Evolutionary conservation across 768 basidiomycete genomes (phyloP), one percentile per base, ranked within the genome.

Genomic region (Rhizopogon rudus): DNA sequence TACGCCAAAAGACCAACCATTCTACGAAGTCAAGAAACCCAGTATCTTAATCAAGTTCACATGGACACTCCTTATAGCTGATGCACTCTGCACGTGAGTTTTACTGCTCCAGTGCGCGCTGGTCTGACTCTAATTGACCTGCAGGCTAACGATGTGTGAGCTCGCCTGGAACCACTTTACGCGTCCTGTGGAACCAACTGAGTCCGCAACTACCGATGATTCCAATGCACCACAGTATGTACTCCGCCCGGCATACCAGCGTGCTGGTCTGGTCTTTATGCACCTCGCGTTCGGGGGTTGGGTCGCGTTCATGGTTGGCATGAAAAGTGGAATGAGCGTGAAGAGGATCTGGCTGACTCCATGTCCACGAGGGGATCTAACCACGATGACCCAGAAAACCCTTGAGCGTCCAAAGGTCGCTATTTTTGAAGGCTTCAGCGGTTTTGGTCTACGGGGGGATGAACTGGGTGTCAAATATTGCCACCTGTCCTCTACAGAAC

Each of bases 331-430:
- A 2, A 52, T 63, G 13, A 60, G 70, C 1, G 66, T 63, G n/a
- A 63, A 65, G 17, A 71, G 64, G 39, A 55, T 71, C 50, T 70
- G 70, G 70, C 14, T 70, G 6, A 61, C 67, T 49, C 70, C 67
- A 60, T 37, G 64, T 69, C 22, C 62, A 57, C 7, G 60, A 61
- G n/a, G 13, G 33, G 20, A 35, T 37, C 9, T 22, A 1, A 25
- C 22, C 8, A 37, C 22, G 14, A 37, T 22, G 22, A 16, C 22
- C 8, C 48, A 17, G 22, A 49, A 49, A 51, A 12, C 44, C 44
- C 12, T 42, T 9, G 17, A 3, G 9, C 51, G 28, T 5, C 40
- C 51, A 52, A 29, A 52, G 33, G 35, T 31, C 14, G 50, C 40
- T 8, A 39, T 28, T 29, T 42, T 44, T 13, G 53, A 55, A 60